Base-by-base conservation (phyloP, 805 yeast genomes). In the Schizosaccharomyces osmophilus region DNA sequence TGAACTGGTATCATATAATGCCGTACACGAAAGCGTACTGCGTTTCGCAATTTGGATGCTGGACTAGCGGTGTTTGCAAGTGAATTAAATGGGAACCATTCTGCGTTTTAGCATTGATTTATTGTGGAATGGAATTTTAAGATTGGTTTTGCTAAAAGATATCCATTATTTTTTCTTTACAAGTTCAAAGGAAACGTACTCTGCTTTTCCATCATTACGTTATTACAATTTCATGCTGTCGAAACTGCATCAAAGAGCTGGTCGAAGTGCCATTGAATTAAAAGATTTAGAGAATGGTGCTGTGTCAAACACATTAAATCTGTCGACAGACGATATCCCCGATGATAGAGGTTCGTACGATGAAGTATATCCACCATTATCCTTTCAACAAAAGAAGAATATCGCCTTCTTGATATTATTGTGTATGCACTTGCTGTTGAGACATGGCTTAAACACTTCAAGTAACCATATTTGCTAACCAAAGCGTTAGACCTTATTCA, bases 401-500 rank as follows among this genome's bases (percentile, higher is more conserved):
- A 29, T 51, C 36, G 31, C 5, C 6, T 29, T 51, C 22, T 29
- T 51, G n/a, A 22, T 51, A 51, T 17, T 51, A 29, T 29, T 51
- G 36, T 51, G 57, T 51, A 51, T 19, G 57, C 24, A 24, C 19
- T 51, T 51, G 13, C 24, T 51, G 11, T 51, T 15, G 17, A 11
- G 24, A 45, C 3, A 8, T 45, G 26, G 11, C 22, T 24, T 45
- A n/a, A 45, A 15, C 5, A 8, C 4, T 24, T 9, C 9, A 11
- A 19, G 5, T 45, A 4, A 11, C 26, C 26, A n/a, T 15, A 19
- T 45, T 1, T 45, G 22, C 22, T 45, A 45, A 19, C 26, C 22
- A 45, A n/a, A 45, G 13, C 85, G 5, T 73, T 93, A 42, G 93
- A 93, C 69, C 73, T 88, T 59, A 77, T 89, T 5, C 98, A 93